Conservation (phyloP, 371 early-diverging fungal species). For the Dentiscutata heterogama region DNA sequence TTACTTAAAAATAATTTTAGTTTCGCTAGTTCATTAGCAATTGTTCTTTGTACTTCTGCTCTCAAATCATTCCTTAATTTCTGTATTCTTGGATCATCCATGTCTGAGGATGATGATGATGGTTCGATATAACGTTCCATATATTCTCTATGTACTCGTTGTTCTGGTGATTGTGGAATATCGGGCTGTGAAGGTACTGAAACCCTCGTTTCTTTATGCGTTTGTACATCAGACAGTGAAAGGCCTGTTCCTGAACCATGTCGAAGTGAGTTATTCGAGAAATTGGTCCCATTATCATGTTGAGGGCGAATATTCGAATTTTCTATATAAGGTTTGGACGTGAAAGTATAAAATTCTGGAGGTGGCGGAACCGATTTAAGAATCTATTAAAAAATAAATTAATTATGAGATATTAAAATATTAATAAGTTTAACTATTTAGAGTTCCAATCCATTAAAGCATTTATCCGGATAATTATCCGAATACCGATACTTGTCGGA, state of each 20-base stretch:
- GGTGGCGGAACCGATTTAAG: not conserved
- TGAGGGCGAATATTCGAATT: too few species aligned
- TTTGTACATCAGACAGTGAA: not conserved
- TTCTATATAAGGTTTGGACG: too few species aligned
- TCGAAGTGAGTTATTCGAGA: too few species aligned
- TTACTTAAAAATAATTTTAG: conserved; percentile 34
- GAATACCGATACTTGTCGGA: too few species aligned
- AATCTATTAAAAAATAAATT: not conserved
- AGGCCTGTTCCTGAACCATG: not conserved
- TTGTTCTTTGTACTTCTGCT: conserved; percentile 31
- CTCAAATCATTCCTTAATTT: conserved; percentile 30
- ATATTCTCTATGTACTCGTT: not conserved
- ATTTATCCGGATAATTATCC: too few species aligned
- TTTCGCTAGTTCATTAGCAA: conserved; percentile 30
- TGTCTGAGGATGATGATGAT: not conserved
- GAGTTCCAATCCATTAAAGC: too few species aligned
- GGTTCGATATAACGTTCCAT: not conserved
- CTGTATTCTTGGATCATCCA: conserved; percentile 34
- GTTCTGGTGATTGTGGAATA: not conserved
- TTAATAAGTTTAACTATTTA: not conserved
- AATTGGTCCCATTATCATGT: too few species aligned
- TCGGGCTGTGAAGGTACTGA: not conserved
- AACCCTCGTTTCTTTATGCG: not conserved
- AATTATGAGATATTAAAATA: not conserved
- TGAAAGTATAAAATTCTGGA: not conserved